Base-by-base conservation (phyloP, 805 yeast genomes). In the Hanseniaspora thailandica region DNA sequence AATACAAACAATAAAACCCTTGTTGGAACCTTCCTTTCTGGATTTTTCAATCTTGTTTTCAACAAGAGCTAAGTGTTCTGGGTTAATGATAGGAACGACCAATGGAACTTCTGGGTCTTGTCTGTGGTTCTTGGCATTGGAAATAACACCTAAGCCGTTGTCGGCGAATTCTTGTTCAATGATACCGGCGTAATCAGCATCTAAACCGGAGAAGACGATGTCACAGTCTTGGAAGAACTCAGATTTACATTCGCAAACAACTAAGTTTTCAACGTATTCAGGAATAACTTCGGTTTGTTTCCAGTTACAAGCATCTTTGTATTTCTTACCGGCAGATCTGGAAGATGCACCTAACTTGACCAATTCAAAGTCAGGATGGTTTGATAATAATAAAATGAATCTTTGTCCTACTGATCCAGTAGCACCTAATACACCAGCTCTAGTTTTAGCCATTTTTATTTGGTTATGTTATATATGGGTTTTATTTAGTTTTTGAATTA, bases 321-420 rank as follows among this genome's bases (percentile, higher is more conserved):
- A 93, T 56, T 74, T 71, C 68, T 85, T 86, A 46, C 97, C 97
- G 19, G 97, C 96, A 25, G 96, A 87, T 66, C 97, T 80, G 19
- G 86, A 63, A 20, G 96, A 86, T 4, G 98, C 98, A 60, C 98
- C 98, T 52, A 93, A 72, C 7, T 80, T 93, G 55, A 77, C 75
- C 44, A 93, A 70, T 67, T 87, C 87, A 62, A 93, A 88, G 56
- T 86, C 86, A 25, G 97, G 97, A 66, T 93, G 97, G 57, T 84
- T 71, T 2, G 88, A 77, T 58, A 93, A 74, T 47, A 93, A 73
- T 46, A 90, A 73, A 57, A 93, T 89, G 66, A 93, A 93, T 61
- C 97, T 78, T 70, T 93, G 98, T 55, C 98, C 98, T 36, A 93
- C 98, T 41, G 95, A 82, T 51, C 98, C 98, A 12, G 98, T 90